These are phyloP conservation scores for Sordariomycetes sp. DNA, from an alignment of 2,329 filamentous ascomycete genomes.

Conservation along the genomic window DNA sequence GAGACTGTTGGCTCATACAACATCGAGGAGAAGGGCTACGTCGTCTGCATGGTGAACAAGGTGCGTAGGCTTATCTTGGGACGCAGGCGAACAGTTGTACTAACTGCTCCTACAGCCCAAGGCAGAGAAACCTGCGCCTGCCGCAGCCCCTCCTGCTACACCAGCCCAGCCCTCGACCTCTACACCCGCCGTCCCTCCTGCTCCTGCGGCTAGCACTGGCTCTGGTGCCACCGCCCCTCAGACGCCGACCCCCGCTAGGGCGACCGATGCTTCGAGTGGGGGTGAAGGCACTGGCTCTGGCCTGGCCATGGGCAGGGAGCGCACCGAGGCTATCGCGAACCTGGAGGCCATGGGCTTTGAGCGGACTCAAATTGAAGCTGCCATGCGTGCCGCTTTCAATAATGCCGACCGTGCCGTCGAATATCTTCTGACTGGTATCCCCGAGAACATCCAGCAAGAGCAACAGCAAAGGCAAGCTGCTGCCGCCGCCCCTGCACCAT, in stretches of 20 bases:
- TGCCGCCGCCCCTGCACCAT: slow-evolving; percentile 32
- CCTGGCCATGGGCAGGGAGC: slow-evolving; percentile 77
- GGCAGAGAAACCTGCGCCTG: slow-evolving; percentile 55
- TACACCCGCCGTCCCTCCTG: slow-evolving; percentile 49
- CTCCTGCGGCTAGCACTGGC: slow-evolving; percentile 24
- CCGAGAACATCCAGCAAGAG: slow-evolving; percentile 70
- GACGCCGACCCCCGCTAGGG: slow-evolving; percentile 44
- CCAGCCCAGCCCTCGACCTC: slow-evolving; percentile 44
- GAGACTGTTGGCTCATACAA: slow-evolving; percentile 95
- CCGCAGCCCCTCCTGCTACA: slow-evolving; percentile 42
- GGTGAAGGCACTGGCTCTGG: slow-evolving; percentile 53
- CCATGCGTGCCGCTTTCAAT: slow-evolving; percentile 93
- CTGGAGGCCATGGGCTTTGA: slow-evolving; percentile 98
- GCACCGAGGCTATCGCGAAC: slow-evolving; percentile 72
- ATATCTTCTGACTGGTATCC: slow-evolving; percentile 87
- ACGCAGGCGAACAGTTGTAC: too few species aligned
- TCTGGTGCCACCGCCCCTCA: slow-evolving; percentile 37
- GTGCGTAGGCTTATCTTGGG: slow-evolving; percentile 49
- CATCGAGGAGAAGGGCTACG: slow-evolving; percentile 98
- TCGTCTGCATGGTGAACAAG: slow-evolving; percentile 98
- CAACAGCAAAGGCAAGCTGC: slow-evolving; percentile 41
- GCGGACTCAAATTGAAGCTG: slow-evolving; percentile 77
- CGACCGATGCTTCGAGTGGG: slow-evolving; percentile 25
- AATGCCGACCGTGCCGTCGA: slow-evolving; percentile 97
- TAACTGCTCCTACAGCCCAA: slow-evolving; percentile 22